Evolutionary conservation across 495 filamentous ascomycete species (phyloP).

Genomic region (Hypoxylon fragiforme): DNA sequence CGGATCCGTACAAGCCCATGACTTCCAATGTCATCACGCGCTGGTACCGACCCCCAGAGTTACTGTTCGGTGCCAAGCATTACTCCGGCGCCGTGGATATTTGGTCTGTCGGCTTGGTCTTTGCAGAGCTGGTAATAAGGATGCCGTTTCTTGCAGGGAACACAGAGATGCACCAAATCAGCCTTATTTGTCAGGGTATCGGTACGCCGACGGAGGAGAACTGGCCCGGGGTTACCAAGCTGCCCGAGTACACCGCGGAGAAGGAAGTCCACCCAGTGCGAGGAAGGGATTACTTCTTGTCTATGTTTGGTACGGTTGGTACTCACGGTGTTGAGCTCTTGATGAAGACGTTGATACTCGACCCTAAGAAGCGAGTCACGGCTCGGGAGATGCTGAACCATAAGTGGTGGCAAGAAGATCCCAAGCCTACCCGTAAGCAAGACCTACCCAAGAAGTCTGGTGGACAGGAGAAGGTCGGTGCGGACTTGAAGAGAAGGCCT

Average conservation of each 20-base stretch:
- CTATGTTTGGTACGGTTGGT: conserved; percentile 75
- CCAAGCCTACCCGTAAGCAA: conserved; percentile 80
- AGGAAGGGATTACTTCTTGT: conserved; percentile 68
- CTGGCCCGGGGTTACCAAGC: conserved; percentile 86
- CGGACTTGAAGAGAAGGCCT: conserved; percentile 80
- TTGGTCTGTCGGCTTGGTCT: conserved; percentile 92
- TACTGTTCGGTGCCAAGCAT: conserved; percentile 84
- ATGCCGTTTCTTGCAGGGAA: conserved; percentile 74
- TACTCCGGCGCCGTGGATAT: conserved; percentile 92
- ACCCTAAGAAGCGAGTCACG: conserved; percentile 80
- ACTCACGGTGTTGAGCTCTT: conserved; percentile 82
- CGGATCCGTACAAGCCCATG: conserved; percentile 87
- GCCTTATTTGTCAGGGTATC: conserved; percentile 78
- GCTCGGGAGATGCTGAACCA: conserved; percentile 77
- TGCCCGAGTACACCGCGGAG: conserved; percentile 74
- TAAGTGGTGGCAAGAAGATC: conserved; percentile 82
- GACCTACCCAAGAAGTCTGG: conserved; percentile 70
- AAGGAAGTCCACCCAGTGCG: conserved; percentile 63
- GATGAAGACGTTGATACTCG: conserved; percentile 80
- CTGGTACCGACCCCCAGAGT: conserved; percentile 94
- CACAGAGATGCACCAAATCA: conserved; percentile 74
- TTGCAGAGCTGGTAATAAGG: conserved; percentile 86
- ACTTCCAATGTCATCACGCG: conserved; percentile 93
- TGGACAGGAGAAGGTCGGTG: conserved; percentile 74
- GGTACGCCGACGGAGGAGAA: conserved; percentile 92